These are phyloP conservation scores for Mycocentrospora acerina DNA, from an alignment of 2,329 filamentous ascomycete species.

Conservation along the genomic window DNA sequence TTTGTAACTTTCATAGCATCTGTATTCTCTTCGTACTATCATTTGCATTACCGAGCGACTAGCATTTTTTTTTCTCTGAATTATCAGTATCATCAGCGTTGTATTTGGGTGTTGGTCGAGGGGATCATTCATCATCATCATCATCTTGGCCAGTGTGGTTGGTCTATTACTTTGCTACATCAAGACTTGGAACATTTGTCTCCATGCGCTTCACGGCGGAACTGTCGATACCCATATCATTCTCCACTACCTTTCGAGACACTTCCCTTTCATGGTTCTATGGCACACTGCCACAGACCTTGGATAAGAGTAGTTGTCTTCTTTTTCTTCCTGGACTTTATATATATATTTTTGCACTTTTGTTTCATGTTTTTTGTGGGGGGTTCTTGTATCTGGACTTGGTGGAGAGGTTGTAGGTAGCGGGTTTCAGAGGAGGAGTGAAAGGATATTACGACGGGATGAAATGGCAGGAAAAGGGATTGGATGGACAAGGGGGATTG, in stretches of 20 bases:
- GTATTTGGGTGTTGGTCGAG: too few species aligned
- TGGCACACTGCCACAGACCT: not conserved
- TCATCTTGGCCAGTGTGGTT: too few species aligned
- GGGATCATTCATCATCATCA: too few species aligned
- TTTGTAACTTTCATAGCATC: conserved; percentile 25
- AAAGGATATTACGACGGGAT: conserved; percentile 8
- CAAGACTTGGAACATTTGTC: conserved; percentile 1
- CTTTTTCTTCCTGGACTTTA: conserved; percentile 5
- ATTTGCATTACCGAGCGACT: conserved; percentile 23
- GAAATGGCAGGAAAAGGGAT: not conserved
- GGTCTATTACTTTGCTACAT: conserved; percentile 5
- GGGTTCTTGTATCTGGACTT: not conserved
- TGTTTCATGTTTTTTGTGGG: conserved; percentile 8
- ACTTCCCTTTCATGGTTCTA: not conserved
- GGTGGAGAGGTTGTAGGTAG: not conserved
- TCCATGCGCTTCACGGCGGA: conserved; percentile 34
- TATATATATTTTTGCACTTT: conserved; percentile 7
- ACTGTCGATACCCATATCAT: conserved; percentile 37
- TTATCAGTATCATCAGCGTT: conserved; percentile 27
- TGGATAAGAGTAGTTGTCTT: conserved; percentile 1
- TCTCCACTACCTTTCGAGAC: conserved; percentile 1
- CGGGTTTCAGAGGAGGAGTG: conserved; percentile 11
- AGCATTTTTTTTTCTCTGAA: conserved; percentile 22
- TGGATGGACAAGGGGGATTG: conserved; percentile 1
- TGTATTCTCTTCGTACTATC: conserved; percentile 14